Conservation (phyloP, 768 basidiomycete genomes). For the Trametes coccinea region DNA sequence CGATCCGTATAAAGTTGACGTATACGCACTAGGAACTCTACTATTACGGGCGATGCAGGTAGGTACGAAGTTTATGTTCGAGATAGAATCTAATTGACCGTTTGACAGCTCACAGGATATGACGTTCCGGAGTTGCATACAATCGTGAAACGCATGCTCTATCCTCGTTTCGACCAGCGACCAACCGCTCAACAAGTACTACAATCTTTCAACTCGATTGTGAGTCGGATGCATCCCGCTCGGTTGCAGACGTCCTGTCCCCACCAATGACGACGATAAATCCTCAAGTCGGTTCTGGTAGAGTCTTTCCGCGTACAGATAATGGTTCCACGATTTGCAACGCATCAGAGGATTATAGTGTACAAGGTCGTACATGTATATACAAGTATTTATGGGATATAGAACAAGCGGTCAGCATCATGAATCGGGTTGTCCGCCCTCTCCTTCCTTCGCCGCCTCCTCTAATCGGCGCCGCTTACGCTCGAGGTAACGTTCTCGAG, state of each 20-base stretch:
- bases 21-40: slow-evolving; percentile 70
- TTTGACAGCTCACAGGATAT: slow-evolving; percentile 53
- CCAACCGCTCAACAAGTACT: slow-evolving; percentile 53
- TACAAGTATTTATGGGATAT: too few species aligned
- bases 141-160: slow-evolving; percentile 61
- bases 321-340: not conserved
- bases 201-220: slow-evolving; percentile 50
- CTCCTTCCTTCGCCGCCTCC: slow-evolving; percentile 21
- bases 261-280: not conserved
- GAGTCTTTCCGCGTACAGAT: not conserved
- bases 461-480: slow-evolving; percentile 81
- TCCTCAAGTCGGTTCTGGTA: too few species aligned
- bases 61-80: slow-evolving; percentile 18
- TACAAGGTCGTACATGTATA: not conserved
- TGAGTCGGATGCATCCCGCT: slow-evolving; percentile 42
- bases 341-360: not conserved
- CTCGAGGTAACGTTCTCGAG: slow-evolving; percentile 71
- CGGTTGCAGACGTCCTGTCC: slow-evolving; percentile 26
- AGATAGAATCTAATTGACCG: slow-evolving; percentile 5
- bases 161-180: slow-evolving; percentile 48
- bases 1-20: slow-evolving; percentile 71
- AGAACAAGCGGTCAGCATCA: not conserved
- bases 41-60: slow-evolving; percentile 69
- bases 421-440: slow-evolving; percentile 4
- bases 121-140: slow-evolving; percentile 60